Percentiles rank a stretch among this genome's conserved stretches.
Conservation (phyloP, 441 rosid species). For the Brassica balearica region DNA sequence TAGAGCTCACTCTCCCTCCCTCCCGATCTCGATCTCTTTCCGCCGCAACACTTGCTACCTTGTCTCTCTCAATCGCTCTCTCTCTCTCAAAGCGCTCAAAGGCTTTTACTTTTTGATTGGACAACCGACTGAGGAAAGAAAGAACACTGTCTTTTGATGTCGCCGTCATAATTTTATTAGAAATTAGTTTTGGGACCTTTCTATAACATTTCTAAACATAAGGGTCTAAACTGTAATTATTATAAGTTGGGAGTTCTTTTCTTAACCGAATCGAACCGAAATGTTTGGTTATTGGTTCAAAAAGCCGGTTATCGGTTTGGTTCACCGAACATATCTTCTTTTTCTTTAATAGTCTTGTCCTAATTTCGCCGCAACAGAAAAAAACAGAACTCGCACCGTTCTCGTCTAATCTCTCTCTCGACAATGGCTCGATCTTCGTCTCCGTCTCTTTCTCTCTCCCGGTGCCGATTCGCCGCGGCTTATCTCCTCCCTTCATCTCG, state of each 20-base stretch:
- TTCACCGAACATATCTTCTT: not conserved
- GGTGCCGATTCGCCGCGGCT: conserved; percentile 25
- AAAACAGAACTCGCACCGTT: conserved; percentile 11
- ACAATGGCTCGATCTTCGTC: conserved; percentile 60
- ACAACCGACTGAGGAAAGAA: conserved; percentile 33
- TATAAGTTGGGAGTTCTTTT: not conserved
- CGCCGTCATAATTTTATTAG: not conserved
- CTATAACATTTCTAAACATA: not conserved
- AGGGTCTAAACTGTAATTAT: conserved; percentile 24
- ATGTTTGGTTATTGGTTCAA: not conserved
- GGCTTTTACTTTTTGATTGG: conserved; percentile 10
- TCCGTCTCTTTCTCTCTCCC: conserved; percentile 43
- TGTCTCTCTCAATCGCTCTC: conserved; percentile 45
- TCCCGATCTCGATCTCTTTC: conserved; percentile 41
- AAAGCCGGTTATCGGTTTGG: not conserved
- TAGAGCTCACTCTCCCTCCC: conserved; percentile 29
- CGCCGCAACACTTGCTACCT: conserved; percentile 67
- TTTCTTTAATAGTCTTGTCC: conserved; percentile 14
- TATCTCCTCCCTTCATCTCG: conserved; percentile 45
- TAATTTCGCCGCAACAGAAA: conserved; percentile 10
- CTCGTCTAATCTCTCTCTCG: not conserved
- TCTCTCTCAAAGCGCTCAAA: conserved; percentile 11
- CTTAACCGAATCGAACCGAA: conserved; percentile 3
- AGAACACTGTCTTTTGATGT: conserved; percentile 16
- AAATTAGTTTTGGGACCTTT: conserved; percentile 14